Percentiles rank a stretch among this genome's conserved stretches.
These are phyloP conservation scores for Chalciporus piperatus DNA, from an alignment of 768 basidiomycete species.

Conservation along the genomic window DNA sequence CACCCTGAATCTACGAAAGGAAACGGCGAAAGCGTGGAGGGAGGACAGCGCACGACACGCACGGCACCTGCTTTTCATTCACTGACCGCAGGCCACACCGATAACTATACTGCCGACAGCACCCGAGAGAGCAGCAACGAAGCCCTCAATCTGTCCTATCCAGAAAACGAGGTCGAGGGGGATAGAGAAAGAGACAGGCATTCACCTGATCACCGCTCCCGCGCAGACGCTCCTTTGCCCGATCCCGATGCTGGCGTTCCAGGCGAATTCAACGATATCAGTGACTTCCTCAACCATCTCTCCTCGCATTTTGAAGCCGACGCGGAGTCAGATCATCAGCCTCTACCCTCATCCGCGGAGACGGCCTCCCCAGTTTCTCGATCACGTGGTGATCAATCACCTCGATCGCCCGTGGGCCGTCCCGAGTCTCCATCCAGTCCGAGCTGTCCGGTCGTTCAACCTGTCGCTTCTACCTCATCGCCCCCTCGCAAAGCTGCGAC, in stretches of 20 bases:
- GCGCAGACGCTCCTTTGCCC: constrained; percentile 34
- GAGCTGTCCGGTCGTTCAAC: constrained; percentile 35
- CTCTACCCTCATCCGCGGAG: constrained; percentile 37
- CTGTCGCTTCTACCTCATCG: constrained; percentile 54
- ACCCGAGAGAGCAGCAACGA: constrained; percentile 40
- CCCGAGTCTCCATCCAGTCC: constrained; percentile 38
- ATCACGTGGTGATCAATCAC: constrained; percentile 21
- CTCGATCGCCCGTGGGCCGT: constrained; percentile 19
- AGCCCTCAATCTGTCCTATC: constrained; percentile 54
- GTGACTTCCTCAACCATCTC: constrained; percentile 73
- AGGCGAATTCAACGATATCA: constrained; percentile 67
- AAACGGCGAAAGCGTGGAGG: constrained; percentile 43
- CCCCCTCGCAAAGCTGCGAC: constrained; percentile 20
- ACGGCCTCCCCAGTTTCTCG: constrained; percentile 31
- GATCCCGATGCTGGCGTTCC: constrained; percentile 48
- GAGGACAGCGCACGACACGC: constrained; percentile 54
- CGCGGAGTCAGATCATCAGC: constrained; percentile 40
- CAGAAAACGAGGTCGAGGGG: constrained; percentile 30
- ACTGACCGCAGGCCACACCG: constrained; percentile 51
- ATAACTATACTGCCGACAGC: constrained; percentile 20
- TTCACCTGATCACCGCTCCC: constrained; percentile 23
- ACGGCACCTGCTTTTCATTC: constrained; percentile 79
- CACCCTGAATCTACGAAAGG: constrained; percentile 46
- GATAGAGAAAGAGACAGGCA: constrained; percentile 42
- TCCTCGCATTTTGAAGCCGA: constrained; percentile 66